These are phyloP conservation scores for Brassica cretica DNA, from an alignment of 345 rosid genomes.

Conservation along the genomic window DNA sequence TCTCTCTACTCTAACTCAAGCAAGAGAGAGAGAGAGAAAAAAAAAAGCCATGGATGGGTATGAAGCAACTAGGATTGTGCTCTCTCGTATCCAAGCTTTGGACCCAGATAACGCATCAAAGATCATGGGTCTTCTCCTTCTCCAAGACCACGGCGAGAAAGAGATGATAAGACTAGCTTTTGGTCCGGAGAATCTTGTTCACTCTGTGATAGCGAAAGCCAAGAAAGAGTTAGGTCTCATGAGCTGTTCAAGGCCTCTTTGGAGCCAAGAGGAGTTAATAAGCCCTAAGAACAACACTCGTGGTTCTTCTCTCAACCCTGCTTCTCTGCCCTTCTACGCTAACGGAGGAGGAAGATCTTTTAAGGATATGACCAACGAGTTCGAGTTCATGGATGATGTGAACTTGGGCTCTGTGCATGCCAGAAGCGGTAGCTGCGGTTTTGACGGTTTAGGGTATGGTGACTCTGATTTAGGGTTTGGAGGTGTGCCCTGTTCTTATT, in stretches of 20 bases:
- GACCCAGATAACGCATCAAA: slow-evolving; percentile 93
- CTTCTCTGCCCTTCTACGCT: slow-evolving; percentile 66
- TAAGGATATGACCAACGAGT: slow-evolving; percentile 56
- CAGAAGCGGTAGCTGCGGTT: slow-evolving; percentile 69
- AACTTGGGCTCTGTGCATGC: slow-evolving; percentile 52
- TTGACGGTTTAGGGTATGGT: slow-evolving; percentile 66
- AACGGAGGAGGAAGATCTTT: slow-evolving; percentile 48
- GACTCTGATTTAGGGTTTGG: slow-evolving; percentile 69
- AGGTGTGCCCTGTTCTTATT: slow-evolving; percentile 87
- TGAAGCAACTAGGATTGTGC: slow-evolving; percentile 88
- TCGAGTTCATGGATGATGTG: slow-evolving; percentile 66
- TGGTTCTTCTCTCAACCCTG: slow-evolving; percentile 54
- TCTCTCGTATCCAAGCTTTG: slow-evolving; percentile 71
- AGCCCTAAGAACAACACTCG: slow-evolving; percentile 44
- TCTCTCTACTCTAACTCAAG: slow-evolving; percentile 24
- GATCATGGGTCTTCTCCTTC: slow-evolving; percentile 89
- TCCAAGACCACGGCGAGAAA: slow-evolving; percentile 92
- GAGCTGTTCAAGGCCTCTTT: slow-evolving; percentile 46
- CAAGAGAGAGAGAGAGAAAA: slow-evolving; percentile 9
- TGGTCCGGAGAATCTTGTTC: slow-evolving; percentile 79
- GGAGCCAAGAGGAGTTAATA: slow-evolving; percentile 56
- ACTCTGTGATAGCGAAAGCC: slow-evolving; percentile 65
- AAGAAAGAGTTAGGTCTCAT: slow-evolving; percentile 67
- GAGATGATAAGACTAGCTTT: slow-evolving; percentile 93
- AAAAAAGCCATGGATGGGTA: slow-evolving; percentile 67